A percentile compares a stretch with the other conserved stretches of the same genome.
Conservation (phyloP, 2,329 filamentous ascomycete species). For the Akanthomyces muscarius region DNA sequence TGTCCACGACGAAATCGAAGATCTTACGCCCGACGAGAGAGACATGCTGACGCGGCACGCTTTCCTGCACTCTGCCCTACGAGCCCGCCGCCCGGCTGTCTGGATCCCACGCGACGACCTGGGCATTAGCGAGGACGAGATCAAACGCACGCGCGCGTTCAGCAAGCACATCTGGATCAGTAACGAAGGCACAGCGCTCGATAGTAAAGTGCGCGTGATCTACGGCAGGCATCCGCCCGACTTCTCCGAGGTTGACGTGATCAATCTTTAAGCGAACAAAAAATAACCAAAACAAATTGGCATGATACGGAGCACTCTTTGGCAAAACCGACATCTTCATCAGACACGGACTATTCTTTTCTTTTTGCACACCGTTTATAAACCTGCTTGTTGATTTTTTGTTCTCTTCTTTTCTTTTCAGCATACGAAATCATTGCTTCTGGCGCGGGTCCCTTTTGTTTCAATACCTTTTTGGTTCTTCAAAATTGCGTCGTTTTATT, state of each 20-base stretch:
- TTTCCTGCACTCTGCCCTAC: slow-evolving; percentile 84
- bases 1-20: slow-evolving; percentile 89
- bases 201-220: slow-evolving; percentile 76
- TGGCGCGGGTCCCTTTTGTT: not conserved
- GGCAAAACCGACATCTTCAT: not conserved
- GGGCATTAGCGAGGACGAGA: slow-evolving; percentile 88
- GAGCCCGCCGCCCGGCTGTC: slow-evolving; percentile 78
- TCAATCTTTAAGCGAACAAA: slow-evolving; percentile 56
- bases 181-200: slow-evolving; percentile 84
- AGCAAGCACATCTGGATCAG: slow-evolving; percentile 87
- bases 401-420: not conserved
- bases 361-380: not conserved
- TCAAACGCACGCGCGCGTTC: slow-evolving; percentile 69
- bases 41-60: slow-evolving; percentile 81
- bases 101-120: slow-evolving; percentile 93
- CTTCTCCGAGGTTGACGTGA: slow-evolving; percentile 83
- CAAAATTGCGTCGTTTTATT: not conserved
- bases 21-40: slow-evolving; percentile 84
- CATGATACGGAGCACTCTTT: not conserved
- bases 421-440: not conserved
- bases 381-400: not conserved
- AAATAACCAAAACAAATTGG: slow-evolving; percentile 10
- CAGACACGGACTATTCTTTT: not conserved
- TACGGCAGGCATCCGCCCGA: slow-evolving; percentile 84
- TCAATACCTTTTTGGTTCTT: not conserved